Evolutionary conservation across 208 protist species (phyloP).

Genomic region (Trypanosoma cruzi): DNA sequence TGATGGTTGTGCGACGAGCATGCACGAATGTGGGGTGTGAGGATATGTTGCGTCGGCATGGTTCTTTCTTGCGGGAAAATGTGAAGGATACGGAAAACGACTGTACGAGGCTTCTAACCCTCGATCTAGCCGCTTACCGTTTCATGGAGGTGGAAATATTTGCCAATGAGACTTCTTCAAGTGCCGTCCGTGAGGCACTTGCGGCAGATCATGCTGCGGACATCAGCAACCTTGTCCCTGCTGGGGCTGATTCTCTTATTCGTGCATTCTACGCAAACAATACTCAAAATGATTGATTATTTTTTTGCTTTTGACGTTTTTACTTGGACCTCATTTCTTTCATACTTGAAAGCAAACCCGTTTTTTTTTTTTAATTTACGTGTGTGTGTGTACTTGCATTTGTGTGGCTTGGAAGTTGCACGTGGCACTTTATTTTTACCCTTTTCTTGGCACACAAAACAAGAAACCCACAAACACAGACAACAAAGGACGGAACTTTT

Average conservation of each 20-base stretch:
- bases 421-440: no score
- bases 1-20: slow-evolving; percentile 50
- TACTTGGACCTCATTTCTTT: no score
- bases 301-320: not conserved
- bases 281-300: not conserved
- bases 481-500: no score
- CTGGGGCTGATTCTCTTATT: slow-evolving; percentile 9
- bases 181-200: slow-evolving; percentile 44
- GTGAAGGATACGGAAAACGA: slow-evolving; percentile 1
- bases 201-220: slow-evolving; percentile 15
- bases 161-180: slow-evolving; percentile 57
- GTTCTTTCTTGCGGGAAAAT: slow-evolving; percentile 29
- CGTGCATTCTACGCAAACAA: slow-evolving; percentile 9
- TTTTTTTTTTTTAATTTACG: no score
- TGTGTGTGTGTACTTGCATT: no score
- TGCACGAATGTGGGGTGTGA: slow-evolving; percentile 9
- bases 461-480: no score
- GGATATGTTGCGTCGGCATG: slow-evolving; percentile 6
- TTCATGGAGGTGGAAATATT: slow-evolving; percentile 42
- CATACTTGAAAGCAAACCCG: no score
- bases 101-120: slow-evolving; percentile 18
- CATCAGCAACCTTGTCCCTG: slow-evolving; percentile 7
- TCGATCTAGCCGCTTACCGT: slow-evolving; percentile 49
- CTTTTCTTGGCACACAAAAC: no score
- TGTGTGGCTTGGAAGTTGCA: no score